These are phyloP conservation scores for Ogataea henricii DNA, from an alignment of 805 yeast species.

Conservation along the genomic window DNA sequence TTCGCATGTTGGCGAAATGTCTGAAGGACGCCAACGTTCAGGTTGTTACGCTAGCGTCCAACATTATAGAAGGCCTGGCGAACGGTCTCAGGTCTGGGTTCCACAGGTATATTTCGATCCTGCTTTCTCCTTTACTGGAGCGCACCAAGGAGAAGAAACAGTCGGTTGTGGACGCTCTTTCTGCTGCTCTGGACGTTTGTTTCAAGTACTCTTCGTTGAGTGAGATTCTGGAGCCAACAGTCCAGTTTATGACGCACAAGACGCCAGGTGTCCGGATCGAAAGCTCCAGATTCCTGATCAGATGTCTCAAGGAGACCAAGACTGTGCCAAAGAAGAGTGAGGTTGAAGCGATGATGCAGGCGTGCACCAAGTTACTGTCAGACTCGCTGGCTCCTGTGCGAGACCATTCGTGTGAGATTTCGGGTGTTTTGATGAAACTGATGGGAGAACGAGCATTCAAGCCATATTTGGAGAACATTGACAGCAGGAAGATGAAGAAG, in stretches of 20 bases:
- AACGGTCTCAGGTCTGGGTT: conserved; percentile 64
- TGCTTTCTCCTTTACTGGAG: conserved; percentile 68
- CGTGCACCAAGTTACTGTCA: conserved; percentile 61
- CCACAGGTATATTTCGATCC: conserved; percentile 50
- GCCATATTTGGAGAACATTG: conserved; percentile 65
- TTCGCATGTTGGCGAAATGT: conserved; percentile 65
- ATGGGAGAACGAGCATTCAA: conserved; percentile 71
- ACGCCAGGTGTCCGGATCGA: conserved; percentile 83
- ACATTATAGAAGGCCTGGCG: conserved; percentile 60
- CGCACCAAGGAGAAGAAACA: conserved; percentile 88
- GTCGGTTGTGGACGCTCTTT: conserved; percentile 71
- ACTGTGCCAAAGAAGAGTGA: conserved; percentile 53
- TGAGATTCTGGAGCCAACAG: conserved; percentile 60
- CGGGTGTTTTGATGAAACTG: conserved; percentile 84
- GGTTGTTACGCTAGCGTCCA: conserved; percentile 79
- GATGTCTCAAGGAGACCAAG: conserved; percentile 57
- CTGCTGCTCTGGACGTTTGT: conserved; percentile 63
- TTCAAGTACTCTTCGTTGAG: conserved; percentile 51
- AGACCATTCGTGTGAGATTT: conserved; percentile 69
- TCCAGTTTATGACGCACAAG: conserved; percentile 67
- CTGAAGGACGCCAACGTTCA: conserved; percentile 88
- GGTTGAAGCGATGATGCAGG: conserved; percentile 56
- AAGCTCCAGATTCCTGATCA: conserved; percentile 60
- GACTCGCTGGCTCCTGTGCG: conserved; percentile 88
- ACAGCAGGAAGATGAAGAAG: conserved; percentile 65